Conservation (phyloP, 2,329 filamentous ascomycete species). For the Plectosphaerella cucumerina region DNA sequence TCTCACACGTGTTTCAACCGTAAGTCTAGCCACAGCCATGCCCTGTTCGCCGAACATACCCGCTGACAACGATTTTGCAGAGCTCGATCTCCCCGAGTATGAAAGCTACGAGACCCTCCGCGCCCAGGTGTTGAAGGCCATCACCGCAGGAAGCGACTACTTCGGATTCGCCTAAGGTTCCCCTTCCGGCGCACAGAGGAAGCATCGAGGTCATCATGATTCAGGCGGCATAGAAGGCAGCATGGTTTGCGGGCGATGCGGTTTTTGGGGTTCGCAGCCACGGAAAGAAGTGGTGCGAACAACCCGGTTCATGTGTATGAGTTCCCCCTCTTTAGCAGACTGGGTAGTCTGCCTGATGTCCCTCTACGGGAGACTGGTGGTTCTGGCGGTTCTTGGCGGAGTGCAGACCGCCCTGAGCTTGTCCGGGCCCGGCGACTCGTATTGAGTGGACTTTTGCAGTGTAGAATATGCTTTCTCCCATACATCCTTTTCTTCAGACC, state of each 20-base stretch:
- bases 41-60: neutral
- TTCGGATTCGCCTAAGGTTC: conserved; percentile 84
- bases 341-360: neutral
- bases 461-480: no score
- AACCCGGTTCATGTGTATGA: no score
- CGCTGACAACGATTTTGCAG: conserved; percentile 38
- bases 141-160: conserved; percentile 95
- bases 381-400: neutral
- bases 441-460: no score
- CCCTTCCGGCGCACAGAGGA: neutral
- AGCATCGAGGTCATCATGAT: neutral
- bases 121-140: conserved; percentile 85
- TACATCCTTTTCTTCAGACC: no score
- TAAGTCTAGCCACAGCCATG: conserved; percentile 51
- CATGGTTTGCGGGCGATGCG: neutral
- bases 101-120: conserved; percentile 91
- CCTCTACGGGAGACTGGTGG: neutral
- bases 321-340: no score
- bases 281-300: no score
- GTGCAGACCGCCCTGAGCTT: neutral
- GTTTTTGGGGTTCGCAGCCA: neutral
- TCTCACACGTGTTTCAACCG: conserved; percentile 99
- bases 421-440: conserved; percentile 5
- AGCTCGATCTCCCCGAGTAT: conserved; percentile 97
- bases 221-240: neutral